Percentiles rank a stretch among this genome's conserved stretches.
phyloP scores from a whole-genome alignment of 805 yeast species.

The Cyberlindnera meyerae region DNA sequence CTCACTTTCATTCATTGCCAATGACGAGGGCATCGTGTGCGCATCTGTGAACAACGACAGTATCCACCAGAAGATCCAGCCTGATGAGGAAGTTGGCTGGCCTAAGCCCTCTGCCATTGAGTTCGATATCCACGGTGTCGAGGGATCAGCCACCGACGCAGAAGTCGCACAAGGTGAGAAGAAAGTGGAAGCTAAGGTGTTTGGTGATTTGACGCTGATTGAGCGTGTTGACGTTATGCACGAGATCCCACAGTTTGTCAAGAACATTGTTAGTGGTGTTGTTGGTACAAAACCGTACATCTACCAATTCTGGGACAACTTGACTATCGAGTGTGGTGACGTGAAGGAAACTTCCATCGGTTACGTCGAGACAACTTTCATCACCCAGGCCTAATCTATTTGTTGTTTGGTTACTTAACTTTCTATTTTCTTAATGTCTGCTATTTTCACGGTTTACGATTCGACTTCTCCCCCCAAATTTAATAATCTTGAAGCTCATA shows the following conservation, averaged over 20 bases:
- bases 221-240: constrained; percentile 98
- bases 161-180: constrained; percentile 32
- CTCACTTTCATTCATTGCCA: constrained; percentile 69
- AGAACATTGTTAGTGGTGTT: constrained; percentile 87
- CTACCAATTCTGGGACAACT: constrained; percentile 78
- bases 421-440: too few relatives aligned
- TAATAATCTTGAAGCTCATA: too few relatives aligned
- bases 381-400: constrained; percentile 34
- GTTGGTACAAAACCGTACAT: constrained; percentile 97
- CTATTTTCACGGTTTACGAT: too few relatives aligned
- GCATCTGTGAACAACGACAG: constrained; percentile 65
- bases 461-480: too few relatives aligned
- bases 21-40: constrained; percentile 55
- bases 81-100: constrained; percentile 80
- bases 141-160: constrained; percentile 40
- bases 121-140: constrained; percentile 51
- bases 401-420: too few relatives aligned
- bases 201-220: constrained; percentile 62
- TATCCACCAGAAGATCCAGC: constrained; percentile 48
- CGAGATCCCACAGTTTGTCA: constrained; percentile 91
- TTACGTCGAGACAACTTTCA: constrained; percentile 80
- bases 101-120: constrained; percentile 68
- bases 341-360: constrained; percentile 57
- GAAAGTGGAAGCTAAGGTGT: constrained; percentile 43
- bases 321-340: constrained; percentile 41